phyloP scores from a whole-genome alignment of 768 basidiomycete genomes.

The Daedaleopsis nitida region DNA sequence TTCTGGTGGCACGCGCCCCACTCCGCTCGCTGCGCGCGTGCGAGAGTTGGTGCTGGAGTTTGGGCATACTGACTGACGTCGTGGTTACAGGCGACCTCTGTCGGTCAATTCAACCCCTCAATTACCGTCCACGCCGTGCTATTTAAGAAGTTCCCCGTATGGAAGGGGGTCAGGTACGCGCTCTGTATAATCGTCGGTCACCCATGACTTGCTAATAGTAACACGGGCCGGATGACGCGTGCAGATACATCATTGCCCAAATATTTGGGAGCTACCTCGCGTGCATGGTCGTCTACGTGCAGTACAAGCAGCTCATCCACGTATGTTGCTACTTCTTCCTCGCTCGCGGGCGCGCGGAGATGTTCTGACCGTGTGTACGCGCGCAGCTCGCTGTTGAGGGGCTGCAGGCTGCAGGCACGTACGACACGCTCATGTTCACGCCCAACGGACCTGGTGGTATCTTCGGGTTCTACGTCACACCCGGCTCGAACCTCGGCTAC shows the following conservation, averaged over 20 bases:
- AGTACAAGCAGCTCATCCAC: conserved; percentile 56
- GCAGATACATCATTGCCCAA: conserved; percentile 67
- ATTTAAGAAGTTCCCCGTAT: conserved; percentile 54
- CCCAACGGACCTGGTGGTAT: conserved; percentile 42
- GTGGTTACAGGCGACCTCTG: conserved; percentile 29
- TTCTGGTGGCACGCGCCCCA: too few species aligned
- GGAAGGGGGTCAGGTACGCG: conserved; percentile 50
- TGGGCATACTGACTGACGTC: neutral
- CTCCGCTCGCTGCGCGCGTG: conserved; percentile 8
- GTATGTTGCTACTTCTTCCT: conserved; percentile 30
- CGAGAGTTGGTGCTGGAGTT: neutral
- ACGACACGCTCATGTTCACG: conserved; percentile 33
- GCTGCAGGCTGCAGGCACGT: conserved; percentile 24
- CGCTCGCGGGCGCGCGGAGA: conserved; percentile 13
- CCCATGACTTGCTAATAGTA: neutral
- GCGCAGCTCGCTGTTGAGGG: conserved; percentile 30
- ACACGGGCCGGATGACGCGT: conserved; percentile 3
- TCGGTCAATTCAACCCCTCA: conserved; percentile 52
- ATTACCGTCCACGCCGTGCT: conserved; percentile 56
- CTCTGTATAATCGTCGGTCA: neutral
- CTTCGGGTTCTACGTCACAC: conserved; percentile 49
- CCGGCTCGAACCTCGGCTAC: conserved; percentile 46
- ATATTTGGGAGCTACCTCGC: conserved; percentile 68
- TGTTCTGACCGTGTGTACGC: conserved; percentile 36
- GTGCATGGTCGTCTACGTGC: conserved; percentile 58